Conservation (phyloP, 208 protist species). For the Phytomonas francai region DNA sequence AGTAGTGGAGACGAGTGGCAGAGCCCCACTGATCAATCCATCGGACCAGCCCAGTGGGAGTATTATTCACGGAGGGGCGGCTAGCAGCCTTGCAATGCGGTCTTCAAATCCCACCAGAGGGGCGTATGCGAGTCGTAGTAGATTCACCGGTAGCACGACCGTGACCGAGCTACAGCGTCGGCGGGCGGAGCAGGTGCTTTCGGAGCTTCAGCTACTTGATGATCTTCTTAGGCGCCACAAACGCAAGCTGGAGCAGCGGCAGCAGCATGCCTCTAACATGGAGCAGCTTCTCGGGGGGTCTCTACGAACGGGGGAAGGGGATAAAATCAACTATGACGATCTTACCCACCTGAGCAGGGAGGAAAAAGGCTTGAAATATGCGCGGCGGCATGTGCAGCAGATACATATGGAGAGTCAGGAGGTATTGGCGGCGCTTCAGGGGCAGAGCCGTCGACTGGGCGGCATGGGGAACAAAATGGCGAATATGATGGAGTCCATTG, state of each 20-base stretch:
- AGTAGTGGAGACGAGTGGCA: not conserved
- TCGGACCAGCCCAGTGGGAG: not conserved
- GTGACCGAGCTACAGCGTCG: conserved; percentile 55
- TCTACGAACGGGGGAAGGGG: not conserved
- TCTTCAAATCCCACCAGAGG: not conserved
- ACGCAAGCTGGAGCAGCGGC: conserved; percentile 28
- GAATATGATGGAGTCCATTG: conserved; percentile 66
- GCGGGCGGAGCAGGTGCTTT: conserved; percentile 49
- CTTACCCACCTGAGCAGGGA: conserved; percentile 53
- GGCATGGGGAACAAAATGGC: conserved; percentile 46
- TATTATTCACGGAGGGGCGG: not conserved
- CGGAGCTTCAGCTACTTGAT: conserved; percentile 53
- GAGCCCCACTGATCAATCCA: not conserved
- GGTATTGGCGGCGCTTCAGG: conserved; percentile 56
- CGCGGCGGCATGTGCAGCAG: conserved; percentile 46
- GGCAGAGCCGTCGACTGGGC: conserved; percentile 50
- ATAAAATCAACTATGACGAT: not conserved
- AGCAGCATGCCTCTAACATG: conserved; percentile 24
- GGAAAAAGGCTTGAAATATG: conserved; percentile 56
- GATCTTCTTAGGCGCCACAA: conserved; percentile 28
- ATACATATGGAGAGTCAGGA: conserved; percentile 61
- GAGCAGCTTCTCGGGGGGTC: conserved; percentile 42
- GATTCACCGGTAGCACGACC: conserved; percentile 7
- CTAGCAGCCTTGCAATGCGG: conserved; percentile 14
- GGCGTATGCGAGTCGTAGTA: conserved; percentile 11